Conservation (phyloP, 768 basidiomycete species). For the Mycena filopes region DNA sequence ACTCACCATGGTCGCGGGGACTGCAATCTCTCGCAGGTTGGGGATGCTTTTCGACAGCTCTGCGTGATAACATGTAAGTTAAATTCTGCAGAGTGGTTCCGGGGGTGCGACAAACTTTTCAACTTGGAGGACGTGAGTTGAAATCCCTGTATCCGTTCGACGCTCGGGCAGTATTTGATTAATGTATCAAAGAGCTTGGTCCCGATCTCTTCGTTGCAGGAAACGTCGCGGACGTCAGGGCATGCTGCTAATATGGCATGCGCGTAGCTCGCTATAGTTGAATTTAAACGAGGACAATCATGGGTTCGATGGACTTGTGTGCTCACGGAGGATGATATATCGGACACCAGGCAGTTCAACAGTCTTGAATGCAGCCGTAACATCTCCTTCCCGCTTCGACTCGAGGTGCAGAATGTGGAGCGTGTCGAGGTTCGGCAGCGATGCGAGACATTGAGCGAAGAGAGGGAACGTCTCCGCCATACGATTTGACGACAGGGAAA, state of each 20-base stretch:
- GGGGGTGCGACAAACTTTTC: slow-evolving; percentile 1
- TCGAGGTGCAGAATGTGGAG: slow-evolving; percentile 12
- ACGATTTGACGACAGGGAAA: slow-evolving; percentile 15
- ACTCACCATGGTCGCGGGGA: neutral
- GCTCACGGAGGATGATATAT: slow-evolving; percentile 18
- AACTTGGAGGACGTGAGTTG: neutral
- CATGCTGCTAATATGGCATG: slow-evolving; percentile 8
- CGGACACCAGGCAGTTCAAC: neutral
- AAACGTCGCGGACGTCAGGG: slow-evolving; percentile 19
- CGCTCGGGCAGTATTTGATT: neutral
- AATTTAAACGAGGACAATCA: neutral
- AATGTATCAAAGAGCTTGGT: slow-evolving; percentile 7
- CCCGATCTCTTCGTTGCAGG: slow-evolving; percentile 12
- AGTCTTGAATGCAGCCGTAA: slow-evolving; percentile 1
- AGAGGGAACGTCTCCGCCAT: too few relatives aligned
- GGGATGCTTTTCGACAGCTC: neutral
- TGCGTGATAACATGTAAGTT: neutral
- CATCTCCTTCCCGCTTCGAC: neutral
- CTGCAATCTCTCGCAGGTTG: slow-evolving; percentile 5
- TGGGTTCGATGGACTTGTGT: too few relatives aligned
- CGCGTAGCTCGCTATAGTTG: neutral
- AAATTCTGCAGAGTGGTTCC: neutral
- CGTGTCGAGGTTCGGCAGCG: slow-evolving; percentile 20
- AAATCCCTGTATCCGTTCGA: slow-evolving; percentile 11
- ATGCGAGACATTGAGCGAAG: slow-evolving; percentile 18